Base-by-base conservation (phyloP, 768 basidiomycete species). In the Trametes villosa region DNA sequence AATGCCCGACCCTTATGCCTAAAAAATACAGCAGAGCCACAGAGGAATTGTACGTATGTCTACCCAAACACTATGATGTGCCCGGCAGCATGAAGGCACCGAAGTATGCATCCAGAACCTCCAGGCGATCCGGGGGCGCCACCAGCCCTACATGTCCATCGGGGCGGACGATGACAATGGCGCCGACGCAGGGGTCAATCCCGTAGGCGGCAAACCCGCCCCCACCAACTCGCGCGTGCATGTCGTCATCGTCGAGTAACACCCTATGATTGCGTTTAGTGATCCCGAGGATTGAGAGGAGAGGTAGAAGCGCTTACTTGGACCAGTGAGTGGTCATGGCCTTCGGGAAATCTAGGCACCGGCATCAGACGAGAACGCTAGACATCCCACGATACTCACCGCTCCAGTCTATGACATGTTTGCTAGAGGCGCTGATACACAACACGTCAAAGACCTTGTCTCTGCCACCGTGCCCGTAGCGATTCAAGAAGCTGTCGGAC, bases 101-200 rank as follows among this genome's bases (percentile, higher is more conserved):
- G 34, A 89, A 84, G 65, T 88, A 89, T 0, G 22, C 20, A 30
- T 78, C 72, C 42, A 89, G 41, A 1, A 65, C 65, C 13, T 72
- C 68, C 26, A 67, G 57, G 17, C 77, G 65, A 17, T 78, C 76
- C 38, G 88, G 69, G 0, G 87, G 81, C 0, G 78, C 78, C 24
- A 90, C 74, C 65, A 75, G 77, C 4, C 84, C 85, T 26, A 91
- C 79, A 58, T 88, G 89, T n/a, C 88, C 88, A 65, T 87, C 87
- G 9, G 87, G 86, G 24, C 87, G 78, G 6, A 88, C 80, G 42
- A 86, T 74, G 9, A 86, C 79, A 7, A 85, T 66, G 8, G 79
- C 83, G n/a, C 86, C 86, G 4, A 5, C 11, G 1, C 63, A 54
- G 7, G 73, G 60, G 30, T 75, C 71, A 42, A 87, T 78, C 0